Conservation (phyloP, 2,329 filamentous ascomycete genomes). For the Blastomyces emzantsi region DNA sequence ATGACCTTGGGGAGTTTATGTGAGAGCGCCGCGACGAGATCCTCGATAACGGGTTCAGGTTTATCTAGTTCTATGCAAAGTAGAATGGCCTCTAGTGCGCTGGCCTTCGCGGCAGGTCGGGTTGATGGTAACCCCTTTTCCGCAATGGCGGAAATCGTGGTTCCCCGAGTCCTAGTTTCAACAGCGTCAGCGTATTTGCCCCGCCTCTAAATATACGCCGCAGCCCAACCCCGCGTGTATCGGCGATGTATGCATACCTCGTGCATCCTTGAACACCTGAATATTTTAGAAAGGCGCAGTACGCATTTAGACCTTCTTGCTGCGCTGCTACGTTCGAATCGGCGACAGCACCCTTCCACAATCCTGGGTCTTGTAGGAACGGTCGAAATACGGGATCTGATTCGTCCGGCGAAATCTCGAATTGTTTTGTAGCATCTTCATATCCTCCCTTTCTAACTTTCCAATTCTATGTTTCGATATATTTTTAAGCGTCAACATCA, state of each 20-base stretch:
- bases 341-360: conserved; percentile 88
- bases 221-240: neutral
- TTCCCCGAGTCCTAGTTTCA: conserved; percentile 55
- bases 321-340: conserved; percentile 97
- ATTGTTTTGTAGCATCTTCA: conserved; percentile 81
- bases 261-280: conserved; percentile 70
- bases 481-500: neutral
- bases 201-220: neutral
- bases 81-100: conserved; percentile 74
- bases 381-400: conserved; percentile 76
- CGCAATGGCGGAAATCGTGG: conserved; percentile 67
- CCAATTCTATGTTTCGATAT: conserved; percentile 56
- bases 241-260: conserved; percentile 40
- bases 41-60: conserved; percentile 77
- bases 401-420: conserved; percentile 76
- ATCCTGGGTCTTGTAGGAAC: conserved; percentile 70
- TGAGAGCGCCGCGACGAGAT: conserved; percentile 70
- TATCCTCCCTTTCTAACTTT: conserved; percentile 95
- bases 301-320: conserved; percentile 77
- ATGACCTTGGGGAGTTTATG: conserved; percentile 91
- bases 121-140: conserved; percentile 89
- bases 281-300: conserved; percentile 88
- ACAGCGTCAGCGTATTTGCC: neutral
- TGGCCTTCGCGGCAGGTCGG: conserved; percentile 78
- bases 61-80: conserved; percentile 86